Conservation (phyloP, 257 asterid species). For the Solanum dulcamara region DNA sequence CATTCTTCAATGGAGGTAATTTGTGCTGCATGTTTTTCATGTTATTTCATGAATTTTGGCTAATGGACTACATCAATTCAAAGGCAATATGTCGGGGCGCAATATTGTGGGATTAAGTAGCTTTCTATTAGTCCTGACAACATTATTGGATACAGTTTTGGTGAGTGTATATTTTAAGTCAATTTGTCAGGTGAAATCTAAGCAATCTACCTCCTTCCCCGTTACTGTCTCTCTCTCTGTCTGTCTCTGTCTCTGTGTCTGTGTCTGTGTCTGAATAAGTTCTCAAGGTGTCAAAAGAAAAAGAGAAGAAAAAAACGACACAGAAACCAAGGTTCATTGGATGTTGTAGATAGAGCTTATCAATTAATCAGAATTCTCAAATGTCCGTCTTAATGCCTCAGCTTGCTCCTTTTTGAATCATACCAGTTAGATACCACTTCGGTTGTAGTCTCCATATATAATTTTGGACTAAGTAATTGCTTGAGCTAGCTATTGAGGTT, state of each 20-base stretch:
- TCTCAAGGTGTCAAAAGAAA: background rate
- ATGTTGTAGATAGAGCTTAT: background rate
- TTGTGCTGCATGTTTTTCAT: background rate
- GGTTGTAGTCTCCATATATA: background rate
- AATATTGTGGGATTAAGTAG: background rate
- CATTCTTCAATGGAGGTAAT: constrained; percentile 92
- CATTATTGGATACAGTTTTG: background rate
- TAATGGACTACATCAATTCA: background rate
- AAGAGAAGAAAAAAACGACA: background rate
- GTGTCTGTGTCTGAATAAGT: background rate
- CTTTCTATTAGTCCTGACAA: background rate
- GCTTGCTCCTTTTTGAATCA: background rate
- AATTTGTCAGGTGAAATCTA: background rate
- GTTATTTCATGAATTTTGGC: background rate
- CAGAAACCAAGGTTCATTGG: background rate
- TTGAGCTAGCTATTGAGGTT: background rate
- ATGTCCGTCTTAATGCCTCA: background rate
- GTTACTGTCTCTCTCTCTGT: background rate
- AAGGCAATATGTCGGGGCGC: background rate
- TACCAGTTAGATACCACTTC: background rate
- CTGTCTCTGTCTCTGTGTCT: background rate
- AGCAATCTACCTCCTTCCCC: background rate
- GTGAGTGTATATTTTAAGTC: background rate
- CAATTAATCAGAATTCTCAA: background rate
- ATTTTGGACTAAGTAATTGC: background rate